phyloP scores from a whole-genome alignment of 306 rosid species.

The Psophocarpus tetragonolobus region DNA sequence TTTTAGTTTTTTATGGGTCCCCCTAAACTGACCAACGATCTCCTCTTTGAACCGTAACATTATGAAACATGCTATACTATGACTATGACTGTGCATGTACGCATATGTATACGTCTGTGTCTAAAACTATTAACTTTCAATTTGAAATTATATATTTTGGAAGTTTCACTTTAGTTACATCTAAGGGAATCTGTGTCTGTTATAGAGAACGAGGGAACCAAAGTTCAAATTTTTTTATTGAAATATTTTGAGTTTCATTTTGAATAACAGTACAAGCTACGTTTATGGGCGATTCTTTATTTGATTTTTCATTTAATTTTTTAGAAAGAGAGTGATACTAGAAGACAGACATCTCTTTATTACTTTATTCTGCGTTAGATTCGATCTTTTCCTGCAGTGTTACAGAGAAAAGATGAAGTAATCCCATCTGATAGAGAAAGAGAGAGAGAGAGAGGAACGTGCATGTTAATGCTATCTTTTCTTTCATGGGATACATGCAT shows the following conservation, averaged over 20 bases:
- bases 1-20: conserved; percentile 48
- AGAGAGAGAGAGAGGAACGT: conserved; percentile 65
- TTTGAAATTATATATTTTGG: conserved; percentile 7
- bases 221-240: conserved; percentile 32
- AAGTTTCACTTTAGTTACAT: neutral
- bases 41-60: conserved; percentile 32
- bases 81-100: neutral
- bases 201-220: conserved; percentile 44
- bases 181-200: neutral
- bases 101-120: neutral
- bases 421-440: conserved; percentile 39
- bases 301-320: neutral
- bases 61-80: neutral
- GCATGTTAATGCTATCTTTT: conserved; percentile 62
- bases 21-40: conserved; percentile 13
- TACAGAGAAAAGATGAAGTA: conserved; percentile 43
- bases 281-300: conserved; percentile 25
- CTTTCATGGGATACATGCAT: conserved; percentile 74
- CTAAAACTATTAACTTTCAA: conserved; percentile 20
- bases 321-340: conserved; percentile 33
- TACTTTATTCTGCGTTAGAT: conserved; percentile 71
- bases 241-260: conserved; percentile 34
- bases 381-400: conserved; percentile 56
- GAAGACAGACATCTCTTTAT: conserved; percentile 53
- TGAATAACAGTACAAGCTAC: conserved; percentile 31